Base-by-base conservation (phyloP, 1,284 basidiomycete species). In the Papiliotrema terrestris region DNA sequence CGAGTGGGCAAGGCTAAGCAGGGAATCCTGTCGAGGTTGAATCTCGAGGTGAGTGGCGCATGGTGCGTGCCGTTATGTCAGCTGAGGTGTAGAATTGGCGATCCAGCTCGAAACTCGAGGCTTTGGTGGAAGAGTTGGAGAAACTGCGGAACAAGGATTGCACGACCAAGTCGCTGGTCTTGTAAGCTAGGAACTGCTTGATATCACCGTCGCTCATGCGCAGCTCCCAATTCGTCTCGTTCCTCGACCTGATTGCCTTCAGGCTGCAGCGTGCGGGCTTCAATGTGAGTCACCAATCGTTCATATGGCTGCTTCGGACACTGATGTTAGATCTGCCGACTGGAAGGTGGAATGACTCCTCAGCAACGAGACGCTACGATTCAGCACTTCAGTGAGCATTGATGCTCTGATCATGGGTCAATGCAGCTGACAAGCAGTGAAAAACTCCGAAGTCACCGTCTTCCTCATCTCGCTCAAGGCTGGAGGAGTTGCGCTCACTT, bases 271-370 rank as follows among this genome's bases (percentile, higher is more conserved):
- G 86, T 54, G 91, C 93, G 42, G 95, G 95, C 0, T 94, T 95
- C 71, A 84, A 80, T 66, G 90, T 90, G 58, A 60, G 84, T 78
- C 23, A 4, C 15, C 13, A 41, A 14, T 29, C 19, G 36, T n/a
- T n/a, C n/a, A 35, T 17, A 42, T n/a, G 23, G 19, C 38, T 51
- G 29, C 20, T 35, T 8, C 43, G 20, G 42, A 51, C 15, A 41
- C 49, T 56, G 29, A 48, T 41, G 38, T 49, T 44, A 94, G 86
- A 85, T 96, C 54, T 98, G 93, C 71, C 87, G 96, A 39, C 79
- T 98, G 45, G 92, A 98, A 75, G 96, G 96, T 50, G 91, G 89
- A 20, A 98, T 99, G 95, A 88, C 87, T 20, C 95, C 95, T 17
- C 89, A 95, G 71, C 93, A 94, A 53, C 84, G 95, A 62, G 91